Evolutionary conservation across 2,329 filamentous ascomycete genomes (phyloP), one percentile per base, ranked within the genome.

Genomic region (Colletotrichum sp.): DNA sequence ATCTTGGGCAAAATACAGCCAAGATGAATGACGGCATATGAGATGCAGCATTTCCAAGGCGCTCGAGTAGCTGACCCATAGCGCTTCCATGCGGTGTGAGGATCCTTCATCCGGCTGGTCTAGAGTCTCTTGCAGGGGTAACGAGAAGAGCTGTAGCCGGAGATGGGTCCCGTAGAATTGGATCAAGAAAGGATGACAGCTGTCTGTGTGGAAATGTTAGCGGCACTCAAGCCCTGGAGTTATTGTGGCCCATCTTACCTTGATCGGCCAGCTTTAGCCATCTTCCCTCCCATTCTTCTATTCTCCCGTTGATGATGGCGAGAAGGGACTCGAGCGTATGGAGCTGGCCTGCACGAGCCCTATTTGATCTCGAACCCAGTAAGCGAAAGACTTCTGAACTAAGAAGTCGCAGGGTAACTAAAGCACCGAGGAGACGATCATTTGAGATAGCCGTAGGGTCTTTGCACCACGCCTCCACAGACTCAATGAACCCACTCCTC

Each of bases 1-100:
- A 67, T 86, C 84, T 75, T 86, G 84, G 4, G 82, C 83, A 76
- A 85, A 86, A 71, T 83, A 85, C 0, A 86, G 77, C 58, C 81
- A 80, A 4, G 81, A 80, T 1, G 82, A 74, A 64, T 81, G 78
- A 16, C 78, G 65, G 18, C 80, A 79, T 21, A 85, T 82, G 24
- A 85, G 71, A 24, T 80, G 79, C 5, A 86, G 76, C 81, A 83
- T 80, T 34, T 73, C 71, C 18, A 73, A 24, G 28, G 83, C 82
- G 26, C 80, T 81, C 3, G 80, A 80, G 26, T 81, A 85, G 48
- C 81, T 80, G 14, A 79, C 75, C 81, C 80, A 85, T 2, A 81
- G 78, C n/a, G 81, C 79, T 69, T 82, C 76, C 63, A 84, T 73
- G 78, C 80, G 78, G 48, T 79, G 76, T n/a, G 76, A 76, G 24